phyloP scores from a whole-genome alignment of 139 green algal genomes.

The Gonium pectorale region DNA sequence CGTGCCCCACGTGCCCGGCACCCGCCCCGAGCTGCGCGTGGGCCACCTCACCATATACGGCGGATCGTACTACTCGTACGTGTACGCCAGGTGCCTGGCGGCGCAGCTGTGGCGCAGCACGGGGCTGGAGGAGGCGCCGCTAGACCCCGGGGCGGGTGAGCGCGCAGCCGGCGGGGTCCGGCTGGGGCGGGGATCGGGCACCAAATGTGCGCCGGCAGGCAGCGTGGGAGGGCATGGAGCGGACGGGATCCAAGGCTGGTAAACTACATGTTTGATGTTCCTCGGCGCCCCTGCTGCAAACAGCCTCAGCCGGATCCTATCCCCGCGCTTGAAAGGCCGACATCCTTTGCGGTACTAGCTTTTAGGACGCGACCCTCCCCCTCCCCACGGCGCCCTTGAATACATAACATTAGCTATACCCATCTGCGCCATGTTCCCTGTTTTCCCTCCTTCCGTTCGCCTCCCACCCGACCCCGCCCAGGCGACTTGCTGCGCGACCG shows the following conservation, averaged over 20 bases:
- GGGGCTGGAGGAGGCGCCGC: slow-evolving; percentile 65
- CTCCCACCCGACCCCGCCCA: neutral
- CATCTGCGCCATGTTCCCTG: neutral
- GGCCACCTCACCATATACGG: slow-evolving; percentile 87
- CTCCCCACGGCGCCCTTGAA: neutral
- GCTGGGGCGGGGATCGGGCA: neutral
- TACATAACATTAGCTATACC: neutral
- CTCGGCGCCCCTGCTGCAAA: too few species aligned
- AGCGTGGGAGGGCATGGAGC: neutral
- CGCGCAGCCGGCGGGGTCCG: neutral
- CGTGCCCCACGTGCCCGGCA: slow-evolving; percentile 47
- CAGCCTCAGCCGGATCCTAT: too few species aligned
- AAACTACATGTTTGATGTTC: too few species aligned
- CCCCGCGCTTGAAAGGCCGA: neutral
- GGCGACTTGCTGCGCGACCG: neutral
- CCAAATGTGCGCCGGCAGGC: neutral
- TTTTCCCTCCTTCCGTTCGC: neutral
- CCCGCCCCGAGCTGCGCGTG: slow-evolving; percentile 72
- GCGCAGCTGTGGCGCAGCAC: slow-evolving; percentile 69
- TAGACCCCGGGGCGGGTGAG: slow-evolving; percentile 53
- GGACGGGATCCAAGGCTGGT: neutral
- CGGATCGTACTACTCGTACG: slow-evolving; percentile 87
- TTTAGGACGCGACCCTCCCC: too few species aligned
- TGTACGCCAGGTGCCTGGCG: slow-evolving; percentile 81
- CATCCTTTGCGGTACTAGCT: too few species aligned